A percentile compares a stretch with the other conserved stretches of the same genome.
These are phyloP conservation scores for Adansonia madagascariensis DNA, from an alignment of 441 rosid genomes.

Conservation along the genomic window DNA sequence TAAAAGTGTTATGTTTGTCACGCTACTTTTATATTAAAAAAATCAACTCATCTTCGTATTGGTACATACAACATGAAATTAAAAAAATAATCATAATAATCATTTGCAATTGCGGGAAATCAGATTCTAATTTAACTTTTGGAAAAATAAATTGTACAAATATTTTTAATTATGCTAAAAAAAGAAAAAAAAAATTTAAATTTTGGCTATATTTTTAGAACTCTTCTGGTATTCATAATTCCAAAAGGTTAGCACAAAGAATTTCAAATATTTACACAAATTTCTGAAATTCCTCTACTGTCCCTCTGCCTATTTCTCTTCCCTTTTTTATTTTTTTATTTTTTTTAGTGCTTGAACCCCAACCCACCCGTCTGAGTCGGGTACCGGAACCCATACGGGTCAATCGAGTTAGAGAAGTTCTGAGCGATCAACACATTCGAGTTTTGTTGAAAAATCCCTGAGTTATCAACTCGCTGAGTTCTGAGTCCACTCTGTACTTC, in stretches of 20 bases:
- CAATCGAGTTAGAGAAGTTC: constrained; percentile 42
- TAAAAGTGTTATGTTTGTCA: too few species aligned
- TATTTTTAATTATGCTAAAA: constrained; percentile 4
- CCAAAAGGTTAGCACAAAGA: constrained; percentile 46
- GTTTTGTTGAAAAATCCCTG: constrained; percentile 40
- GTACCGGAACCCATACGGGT: constrained; percentile 63
- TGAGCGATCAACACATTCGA: constrained; percentile 40
- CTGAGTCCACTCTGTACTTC: constrained; percentile 78
- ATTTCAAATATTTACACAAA: constrained; percentile 57
- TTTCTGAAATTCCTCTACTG: constrained; percentile 24
- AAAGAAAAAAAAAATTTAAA: background rate
- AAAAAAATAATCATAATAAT: background rate
- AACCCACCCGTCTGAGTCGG: constrained; percentile 55
- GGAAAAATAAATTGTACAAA: constrained; percentile 26
- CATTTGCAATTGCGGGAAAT: background rate
- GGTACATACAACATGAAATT: background rate
- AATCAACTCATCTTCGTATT: too few species aligned
- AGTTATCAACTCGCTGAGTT: constrained; percentile 37
- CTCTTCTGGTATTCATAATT: constrained; percentile 29
- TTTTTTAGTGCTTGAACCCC: constrained; percentile 51
- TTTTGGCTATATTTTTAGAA: constrained; percentile 5
- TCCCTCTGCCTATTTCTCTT: background rate
- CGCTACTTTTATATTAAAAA: too few species aligned
- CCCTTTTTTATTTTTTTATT: background rate
- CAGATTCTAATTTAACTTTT: background rate